These are phyloP conservation scores for Pleurozium schreberi DNA, from an alignment of 225 moss, liverwort and hornwort genomes.

Conservation along the genomic window DNA sequence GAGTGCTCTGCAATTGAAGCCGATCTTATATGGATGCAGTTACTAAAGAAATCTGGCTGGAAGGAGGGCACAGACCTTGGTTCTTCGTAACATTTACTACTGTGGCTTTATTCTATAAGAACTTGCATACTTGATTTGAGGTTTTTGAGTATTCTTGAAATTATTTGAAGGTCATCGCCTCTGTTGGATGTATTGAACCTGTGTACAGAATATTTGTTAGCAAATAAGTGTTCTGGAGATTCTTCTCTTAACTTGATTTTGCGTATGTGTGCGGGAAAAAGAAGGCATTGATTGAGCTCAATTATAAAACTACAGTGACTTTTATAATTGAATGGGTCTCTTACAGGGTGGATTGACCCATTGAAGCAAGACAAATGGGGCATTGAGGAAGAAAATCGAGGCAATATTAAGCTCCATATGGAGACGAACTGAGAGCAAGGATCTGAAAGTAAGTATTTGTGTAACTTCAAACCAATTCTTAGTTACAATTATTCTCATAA, in stretches of 20 bases:
- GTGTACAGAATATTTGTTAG: background rate
- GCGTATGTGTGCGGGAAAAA: no score
- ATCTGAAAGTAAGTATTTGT: background rate
- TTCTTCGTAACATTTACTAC: constrained; percentile 20
- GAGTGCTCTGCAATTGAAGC: background rate
- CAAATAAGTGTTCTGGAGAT: background rate
- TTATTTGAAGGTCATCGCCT: background rate
- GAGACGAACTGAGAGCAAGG: background rate
- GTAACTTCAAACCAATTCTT: background rate
- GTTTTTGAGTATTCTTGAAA: background rate
- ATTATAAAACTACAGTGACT: background rate
- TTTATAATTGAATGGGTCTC: background rate
- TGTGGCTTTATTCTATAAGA: background rate
- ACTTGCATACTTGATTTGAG: background rate
- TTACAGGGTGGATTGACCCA: background rate
- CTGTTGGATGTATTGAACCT: background rate
- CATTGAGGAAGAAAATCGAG: background rate
- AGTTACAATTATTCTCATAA: no score
- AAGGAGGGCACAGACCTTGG: constrained; percentile 44
- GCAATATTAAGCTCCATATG: background rate
- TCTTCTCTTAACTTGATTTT: background rate
- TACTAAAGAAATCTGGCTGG: constrained; percentile 44
- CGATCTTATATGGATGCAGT: constrained; percentile 1
- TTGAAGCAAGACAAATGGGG: constrained; percentile 41
- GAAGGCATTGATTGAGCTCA: background rate